Conservation (phyloP, 108 stramenopile genomes). For the Epipyxis sp. region DNA sequence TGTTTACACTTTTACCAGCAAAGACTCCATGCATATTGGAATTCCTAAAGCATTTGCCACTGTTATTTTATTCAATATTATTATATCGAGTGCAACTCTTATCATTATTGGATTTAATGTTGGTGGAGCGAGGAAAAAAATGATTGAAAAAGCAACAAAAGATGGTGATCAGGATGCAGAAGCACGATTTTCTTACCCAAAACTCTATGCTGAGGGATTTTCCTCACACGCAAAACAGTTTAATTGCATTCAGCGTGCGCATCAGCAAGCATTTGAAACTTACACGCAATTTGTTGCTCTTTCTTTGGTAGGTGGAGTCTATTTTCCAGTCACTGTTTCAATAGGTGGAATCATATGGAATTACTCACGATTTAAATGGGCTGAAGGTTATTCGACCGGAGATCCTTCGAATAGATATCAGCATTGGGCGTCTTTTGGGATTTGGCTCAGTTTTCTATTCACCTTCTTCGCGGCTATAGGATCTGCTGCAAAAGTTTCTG, state of each 20-base stretch:
- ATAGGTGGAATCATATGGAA: conserved; percentile 40
- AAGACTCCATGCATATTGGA: no score
- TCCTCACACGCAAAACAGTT: conserved; percentile 77
- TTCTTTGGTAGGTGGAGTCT: conserved; percentile 70
- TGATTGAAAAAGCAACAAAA: conserved; percentile 11
- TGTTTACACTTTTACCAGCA: no score
- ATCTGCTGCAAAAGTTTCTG: no score
- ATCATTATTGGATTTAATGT: not conserved
- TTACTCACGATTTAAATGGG: conserved; percentile 32
- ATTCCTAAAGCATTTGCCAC: conserved; percentile 31
- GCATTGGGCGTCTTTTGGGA: not conserved
- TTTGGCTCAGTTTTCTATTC: conserved; percentile 40
- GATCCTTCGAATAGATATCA: conserved; percentile 32
- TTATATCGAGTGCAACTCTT: conserved; percentile 15
- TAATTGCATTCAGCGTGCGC: conserved; percentile 82
- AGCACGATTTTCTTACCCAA: conserved; percentile 59
- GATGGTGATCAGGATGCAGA: conserved; percentile 18
- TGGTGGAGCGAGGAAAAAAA: conserved; percentile 32
- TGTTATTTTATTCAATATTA: conserved; percentile 33
- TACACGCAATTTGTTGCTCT: conserved; percentile 49
- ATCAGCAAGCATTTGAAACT: conserved; percentile 67
- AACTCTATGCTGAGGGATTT: conserved; percentile 67
- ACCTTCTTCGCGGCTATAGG: no score
- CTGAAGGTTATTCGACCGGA: conserved; percentile 32
- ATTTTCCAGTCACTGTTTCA: conserved; percentile 61